Evolutionary conservation across 257 asterid species (phyloP).

Genomic region (Fraxinus pennsylvanica): DNA sequence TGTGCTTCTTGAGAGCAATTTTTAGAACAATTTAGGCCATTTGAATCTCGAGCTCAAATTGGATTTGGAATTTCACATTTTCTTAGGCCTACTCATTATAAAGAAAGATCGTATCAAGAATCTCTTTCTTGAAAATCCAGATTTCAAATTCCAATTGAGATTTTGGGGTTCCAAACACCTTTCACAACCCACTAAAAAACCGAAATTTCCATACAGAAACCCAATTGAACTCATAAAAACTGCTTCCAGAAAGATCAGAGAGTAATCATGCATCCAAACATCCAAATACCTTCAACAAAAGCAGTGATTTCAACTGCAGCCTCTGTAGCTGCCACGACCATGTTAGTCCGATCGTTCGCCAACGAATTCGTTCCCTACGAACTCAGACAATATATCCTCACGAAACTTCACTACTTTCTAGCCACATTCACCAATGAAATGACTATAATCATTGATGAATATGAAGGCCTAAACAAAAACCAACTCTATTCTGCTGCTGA

Average conservation of each 20-base stretch:
- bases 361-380: slow-evolving; percentile 43
- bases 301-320: slow-evolving; percentile 48
- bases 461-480: slow-evolving; percentile 45
- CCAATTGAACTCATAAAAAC: not conserved
- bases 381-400: slow-evolving; percentile 19
- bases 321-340: slow-evolving; percentile 44
- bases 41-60: not conserved
- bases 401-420: slow-evolving; percentile 20
- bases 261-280: not conserved
- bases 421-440: slow-evolving; percentile 35
- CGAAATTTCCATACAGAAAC: too few relatives aligned
- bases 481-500: slow-evolving; percentile 47
- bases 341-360: slow-evolving; percentile 44
- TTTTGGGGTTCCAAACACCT: too few relatives aligned
- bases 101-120: not conserved
- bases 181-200: not conserved
- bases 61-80: not conserved
- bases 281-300: slow-evolving; percentile 34
- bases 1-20: too few relatives aligned
- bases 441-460: slow-evolving; percentile 47
- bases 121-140: not conserved
- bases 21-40: too few relatives aligned
- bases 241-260: not conserved
- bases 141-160: too few relatives aligned
- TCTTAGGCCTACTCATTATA: too few relatives aligned